phyloP scores from a whole-genome alignment of 345 rosid species.

The Eucalyptus albens region DNA sequence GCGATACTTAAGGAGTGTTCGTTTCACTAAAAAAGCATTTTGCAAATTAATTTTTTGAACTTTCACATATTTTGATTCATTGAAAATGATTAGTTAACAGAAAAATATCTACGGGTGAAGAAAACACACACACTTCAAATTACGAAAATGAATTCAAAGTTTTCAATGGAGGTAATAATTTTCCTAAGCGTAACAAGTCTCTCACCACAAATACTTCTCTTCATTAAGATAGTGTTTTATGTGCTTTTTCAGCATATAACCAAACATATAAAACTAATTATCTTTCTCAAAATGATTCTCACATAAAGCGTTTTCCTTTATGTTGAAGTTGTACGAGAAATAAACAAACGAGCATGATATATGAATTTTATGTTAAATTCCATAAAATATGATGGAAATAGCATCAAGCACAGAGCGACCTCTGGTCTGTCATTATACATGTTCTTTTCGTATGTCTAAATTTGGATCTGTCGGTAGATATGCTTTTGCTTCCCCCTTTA shows the following conservation, averaged over 20 bases:
- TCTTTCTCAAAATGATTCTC: neutral
- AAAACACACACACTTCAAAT: rapidly evolving
- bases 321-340: neutral
- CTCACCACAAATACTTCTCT: neutral
- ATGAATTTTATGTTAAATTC: neutral
- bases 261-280: neutral
- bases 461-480: neutral
- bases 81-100: neutral
- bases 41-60: rapidly evolving
- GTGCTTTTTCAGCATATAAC: neutral
- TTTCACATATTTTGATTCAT: rapidly evolving
- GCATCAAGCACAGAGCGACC: neutral
- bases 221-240: neutral
- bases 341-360: neutral
- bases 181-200: neutral
- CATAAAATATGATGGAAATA: neutral
- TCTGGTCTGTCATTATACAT: neutral
- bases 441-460: neutral
- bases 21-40: rapidly evolving
- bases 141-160: neutral
- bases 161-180: neutral
- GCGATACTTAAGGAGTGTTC: neutral
- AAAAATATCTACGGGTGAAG: neutral
- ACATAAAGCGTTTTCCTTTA: neutral
- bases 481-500: neutral